A percentile compares a stretch with the other conserved stretches of the same genome.
phyloP scores from a whole-genome alignment of 495 filamentous ascomycete species.

The Lophiostoma macrostomum region DNA sequence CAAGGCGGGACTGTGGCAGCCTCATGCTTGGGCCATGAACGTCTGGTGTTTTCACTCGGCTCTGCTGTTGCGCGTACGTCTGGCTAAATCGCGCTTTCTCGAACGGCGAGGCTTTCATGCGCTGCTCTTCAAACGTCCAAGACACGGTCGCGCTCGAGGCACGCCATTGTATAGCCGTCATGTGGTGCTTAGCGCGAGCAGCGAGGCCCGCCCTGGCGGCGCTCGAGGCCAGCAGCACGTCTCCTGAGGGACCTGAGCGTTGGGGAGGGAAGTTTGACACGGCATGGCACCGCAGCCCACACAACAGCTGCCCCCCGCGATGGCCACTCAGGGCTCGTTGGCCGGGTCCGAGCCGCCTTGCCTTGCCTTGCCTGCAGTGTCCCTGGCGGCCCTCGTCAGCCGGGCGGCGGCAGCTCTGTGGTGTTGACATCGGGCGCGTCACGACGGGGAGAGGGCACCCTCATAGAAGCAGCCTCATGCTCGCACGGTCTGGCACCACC shows the following conservation, averaged over 20 bases:
- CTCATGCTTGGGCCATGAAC: conserved; percentile 13
- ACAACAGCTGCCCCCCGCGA: neutral
- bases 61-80: neutral
- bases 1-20: conserved; percentile 8
- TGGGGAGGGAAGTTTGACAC: neutral
- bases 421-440: too few relatives aligned
- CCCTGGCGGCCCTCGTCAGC: too few relatives aligned
- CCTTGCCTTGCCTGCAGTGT: too few relatives aligned
- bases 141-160: conserved; percentile 16
- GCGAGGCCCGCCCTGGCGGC: neutral
- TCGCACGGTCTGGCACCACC: too few relatives aligned
- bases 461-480: too few relatives aligned
- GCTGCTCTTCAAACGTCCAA: conserved; percentile 8
- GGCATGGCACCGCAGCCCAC: neutral
- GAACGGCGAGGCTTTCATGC: conserved; percentile 21
- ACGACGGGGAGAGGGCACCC: too few relatives aligned
- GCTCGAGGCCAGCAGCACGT: neutral
- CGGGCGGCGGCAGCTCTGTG: too few relatives aligned
- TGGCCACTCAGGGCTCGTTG: too few relatives aligned
- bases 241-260: neutral
- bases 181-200: too few relatives aligned
- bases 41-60: neutral
- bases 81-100: conserved; percentile 24
- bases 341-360: too few relatives aligned
- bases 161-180: too few relatives aligned